Percentiles rank a stretch among this genome's conserved stretches.
Evolutionary conservation across 2,329 filamentous ascomycete species (phyloP).

Genomic region (Talaromyces rugulosus): DNA sequence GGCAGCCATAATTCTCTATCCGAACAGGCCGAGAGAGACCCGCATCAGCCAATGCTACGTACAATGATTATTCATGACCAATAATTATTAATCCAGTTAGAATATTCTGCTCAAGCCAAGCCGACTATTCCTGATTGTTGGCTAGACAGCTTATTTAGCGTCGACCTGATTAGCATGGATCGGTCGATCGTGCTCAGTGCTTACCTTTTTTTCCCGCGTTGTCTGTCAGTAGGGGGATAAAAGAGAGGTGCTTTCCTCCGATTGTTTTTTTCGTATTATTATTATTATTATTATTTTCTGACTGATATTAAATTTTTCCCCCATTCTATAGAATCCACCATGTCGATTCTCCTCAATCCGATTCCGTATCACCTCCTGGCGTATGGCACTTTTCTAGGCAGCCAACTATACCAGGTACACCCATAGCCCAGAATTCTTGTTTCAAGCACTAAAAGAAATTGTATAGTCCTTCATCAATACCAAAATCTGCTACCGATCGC

Average conservation of each 20-base stretch:
- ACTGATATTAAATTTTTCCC: too few relatives aligned
- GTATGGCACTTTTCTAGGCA: slow-evolving; percentile 38
- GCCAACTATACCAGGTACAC: slow-evolving; percentile 32
- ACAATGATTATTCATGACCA: too few relatives aligned
- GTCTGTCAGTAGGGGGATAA: neutral
- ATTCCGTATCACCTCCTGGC: slow-evolving; percentile 35
- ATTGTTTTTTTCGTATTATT: neutral
- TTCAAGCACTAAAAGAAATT: neutral
- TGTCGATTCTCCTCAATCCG: slow-evolving; percentile 14
- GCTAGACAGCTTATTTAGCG: neutral
- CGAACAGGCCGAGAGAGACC: neutral
- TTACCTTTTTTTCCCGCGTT: neutral
- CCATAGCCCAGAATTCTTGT: neutral
- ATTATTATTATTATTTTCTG: too few relatives aligned
- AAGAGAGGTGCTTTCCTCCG: neutral
- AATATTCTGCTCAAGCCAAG: neutral
- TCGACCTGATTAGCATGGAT: neutral
- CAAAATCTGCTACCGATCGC: slow-evolving; percentile 32
- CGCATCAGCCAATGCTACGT: neutral
- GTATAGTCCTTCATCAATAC: slow-evolving; percentile 34
- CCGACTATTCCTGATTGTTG: neutral
- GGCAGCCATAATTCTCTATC: neutral
- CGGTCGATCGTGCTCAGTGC: neutral
- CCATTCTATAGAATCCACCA: neutral
- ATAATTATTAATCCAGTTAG: neutral